Evolutionary conservation across 192 early-diverging fungal genomes (phyloP), one percentile per base, ranked within the genome.

Genomic region (Phlyctochytrium bullatum): DNA sequence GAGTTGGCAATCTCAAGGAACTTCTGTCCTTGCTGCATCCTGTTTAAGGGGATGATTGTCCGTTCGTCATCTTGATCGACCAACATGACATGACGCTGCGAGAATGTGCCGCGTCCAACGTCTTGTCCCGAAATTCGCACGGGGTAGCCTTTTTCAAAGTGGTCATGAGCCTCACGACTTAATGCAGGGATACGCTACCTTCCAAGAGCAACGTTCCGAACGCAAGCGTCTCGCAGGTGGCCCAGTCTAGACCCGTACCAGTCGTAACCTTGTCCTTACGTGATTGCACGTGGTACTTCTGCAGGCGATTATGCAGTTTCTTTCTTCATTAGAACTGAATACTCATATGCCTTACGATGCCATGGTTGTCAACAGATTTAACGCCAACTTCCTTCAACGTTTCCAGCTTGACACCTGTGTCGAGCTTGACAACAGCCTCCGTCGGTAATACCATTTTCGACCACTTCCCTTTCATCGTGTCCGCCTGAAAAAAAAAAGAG

Each of bases 51-150:
- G 51, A 97, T 86, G 47, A 85, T 83, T 24, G 91, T 91, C 33
- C 82, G 80, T 56, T 98, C 96, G 4, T 92, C 90, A 1, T 92
- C 86, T 62, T 94, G 93, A 72, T 91, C 91, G 14, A 98, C 94
- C 62, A 98, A 76, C 96, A 98, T 98, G 31, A 88, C 94, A 65
- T 98, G 96, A 10, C 96, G 88, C 72, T 98, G 96, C 29, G 92
- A 94, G 75, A 98, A 98, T 0, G 96, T 98, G 27, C 96, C 96
- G 36, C 96, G 91, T 0, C 96, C 96, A 23, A 98, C 96, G 75
- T 98, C 96, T 61, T 98, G 96, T 0, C 96, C 96, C 61, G 91
- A 95, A 40, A 98, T 92, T 52, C 96, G 89, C 23, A 97, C 93
- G 80, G 90, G 86, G 69, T 88, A 87, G 0, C 92, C 90, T 28